These are phyloP conservation scores for Lichtheimia hyalospora DNA, from an alignment of 371 early-diverging fungal genomes.

Conservation along the genomic window DNA sequence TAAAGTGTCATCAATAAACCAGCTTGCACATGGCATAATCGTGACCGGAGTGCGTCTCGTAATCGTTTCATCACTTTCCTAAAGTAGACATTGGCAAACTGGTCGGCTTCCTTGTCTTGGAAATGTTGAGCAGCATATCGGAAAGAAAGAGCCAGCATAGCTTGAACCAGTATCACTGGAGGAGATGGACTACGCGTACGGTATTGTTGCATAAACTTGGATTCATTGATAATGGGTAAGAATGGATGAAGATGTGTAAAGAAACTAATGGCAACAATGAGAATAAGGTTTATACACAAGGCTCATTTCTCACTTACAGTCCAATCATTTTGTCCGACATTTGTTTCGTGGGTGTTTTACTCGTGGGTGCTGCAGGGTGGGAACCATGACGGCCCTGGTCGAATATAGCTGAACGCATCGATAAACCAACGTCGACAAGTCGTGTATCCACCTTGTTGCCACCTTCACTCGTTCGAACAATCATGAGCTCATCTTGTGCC, in stretches of 20 bases:
- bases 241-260: constrained; percentile 59
- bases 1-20: constrained; percentile 42
- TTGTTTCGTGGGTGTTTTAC: constrained; percentile 14
- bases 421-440: constrained; percentile 36
- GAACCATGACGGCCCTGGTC: constrained; percentile 3
- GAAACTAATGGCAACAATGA: constrained; percentile 30
- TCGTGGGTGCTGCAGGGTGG: constrained; percentile 9
- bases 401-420: constrained; percentile 33
- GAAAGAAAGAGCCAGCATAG: constrained; percentile 54
- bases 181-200: constrained; percentile 16
- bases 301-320: constrained; percentile 20
- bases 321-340: constrained; percentile 21
- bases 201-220: constrained; percentile 45
- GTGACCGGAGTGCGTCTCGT: constrained; percentile 27
- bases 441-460: constrained; percentile 22
- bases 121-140: constrained; percentile 36
- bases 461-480: constrained; percentile 28
- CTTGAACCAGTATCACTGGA: constrained; percentile 42
- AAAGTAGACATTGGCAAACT: constrained; percentile 38
- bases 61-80: constrained; percentile 37
- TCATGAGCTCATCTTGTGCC: constrained; percentile 41
- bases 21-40: constrained; percentile 46
- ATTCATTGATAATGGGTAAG: constrained; percentile 57
- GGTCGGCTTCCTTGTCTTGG: constrained; percentile 26
- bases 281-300: neutral